Conservation (phyloP, 2,329 filamentous ascomycete species). For the Nigrospora osmanthi region DNA sequence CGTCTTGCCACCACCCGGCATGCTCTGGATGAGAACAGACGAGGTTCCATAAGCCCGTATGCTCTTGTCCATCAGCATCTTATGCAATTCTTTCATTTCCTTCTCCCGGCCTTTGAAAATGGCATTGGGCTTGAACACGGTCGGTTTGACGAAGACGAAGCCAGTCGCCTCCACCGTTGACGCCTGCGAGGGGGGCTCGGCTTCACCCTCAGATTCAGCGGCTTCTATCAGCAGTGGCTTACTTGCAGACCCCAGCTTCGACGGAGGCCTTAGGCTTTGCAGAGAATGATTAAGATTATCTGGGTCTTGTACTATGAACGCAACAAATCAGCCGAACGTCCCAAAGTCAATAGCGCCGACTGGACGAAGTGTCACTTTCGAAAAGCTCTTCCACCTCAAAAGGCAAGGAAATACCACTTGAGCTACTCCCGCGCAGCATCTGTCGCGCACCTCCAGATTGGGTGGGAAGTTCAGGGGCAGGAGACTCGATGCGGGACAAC, state of each 20-base stretch:
- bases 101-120: constrained; percentile 50
- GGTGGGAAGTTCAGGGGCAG: neutral
- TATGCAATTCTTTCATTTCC: constrained; percentile 51
- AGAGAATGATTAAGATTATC: constrained; percentile 23
- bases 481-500: constrained; percentile 16
- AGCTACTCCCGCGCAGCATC: constrained; percentile 13
- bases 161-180: constrained; percentile 14
- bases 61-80: constrained; percentile 48
- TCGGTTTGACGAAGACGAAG: constrained; percentile 35
- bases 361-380: constrained; percentile 4
- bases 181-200: constrained; percentile 19
- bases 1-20: constrained; percentile 61
- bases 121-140: constrained; percentile 51
- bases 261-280: constrained; percentile 12
- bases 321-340: constrained; percentile 20
- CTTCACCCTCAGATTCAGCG: constrained; percentile 15
- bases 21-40: constrained; percentile 55
- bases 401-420: constrained; percentile 16
- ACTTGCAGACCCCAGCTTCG: constrained; percentile 15
- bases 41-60: constrained; percentile 49
- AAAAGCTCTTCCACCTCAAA: constrained; percentile 23
- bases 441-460: neutral
- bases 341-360: constrained; percentile 7
- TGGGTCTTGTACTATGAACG: constrained; percentile 21
- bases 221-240: constrained; percentile 19